phyloP scores from a whole-genome alignment of 208 protist species.

The Porcisia deanei region DNA sequence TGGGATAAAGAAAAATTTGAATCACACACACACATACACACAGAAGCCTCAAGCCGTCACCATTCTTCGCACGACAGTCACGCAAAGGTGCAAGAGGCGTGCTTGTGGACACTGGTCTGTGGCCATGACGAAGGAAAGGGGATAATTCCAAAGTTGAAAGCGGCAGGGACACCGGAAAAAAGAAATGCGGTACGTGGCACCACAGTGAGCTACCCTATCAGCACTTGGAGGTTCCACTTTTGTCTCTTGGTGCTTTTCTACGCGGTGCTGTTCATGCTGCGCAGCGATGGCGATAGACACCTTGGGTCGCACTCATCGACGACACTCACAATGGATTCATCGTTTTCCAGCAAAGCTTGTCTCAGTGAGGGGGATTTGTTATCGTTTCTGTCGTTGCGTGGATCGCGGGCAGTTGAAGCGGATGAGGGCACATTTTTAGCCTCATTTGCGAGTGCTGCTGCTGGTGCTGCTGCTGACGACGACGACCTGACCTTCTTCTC shows the following conservation, averaged over 20 bases:
- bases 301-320: slow-evolving; percentile 10
- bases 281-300: slow-evolving; percentile 20
- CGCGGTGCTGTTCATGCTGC: slow-evolving; percentile 31
- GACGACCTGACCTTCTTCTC: background rate
- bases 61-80: background rate
- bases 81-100: background rate
- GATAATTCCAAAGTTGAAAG: background rate
- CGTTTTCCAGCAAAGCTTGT: background rate
- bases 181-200: background rate
- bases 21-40: background rate
- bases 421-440: background rate
- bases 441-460: background rate
- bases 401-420: background rate
- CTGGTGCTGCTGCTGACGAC: background rate
- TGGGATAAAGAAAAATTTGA: background rate
- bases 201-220: background rate
- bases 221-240: slow-evolving; percentile 2
- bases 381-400: background rate
- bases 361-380: background rate
- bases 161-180: background rate
- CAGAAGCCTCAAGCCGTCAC: background rate
- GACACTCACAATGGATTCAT: background rate
- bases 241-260: slow-evolving; percentile 16
- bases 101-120: background rate
- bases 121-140: background rate